These are phyloP conservation scores for Ophiostoma tasmaniense DNA, from an alignment of 2,329 filamentous ascomycete species.

Conservation along the genomic window DNA sequence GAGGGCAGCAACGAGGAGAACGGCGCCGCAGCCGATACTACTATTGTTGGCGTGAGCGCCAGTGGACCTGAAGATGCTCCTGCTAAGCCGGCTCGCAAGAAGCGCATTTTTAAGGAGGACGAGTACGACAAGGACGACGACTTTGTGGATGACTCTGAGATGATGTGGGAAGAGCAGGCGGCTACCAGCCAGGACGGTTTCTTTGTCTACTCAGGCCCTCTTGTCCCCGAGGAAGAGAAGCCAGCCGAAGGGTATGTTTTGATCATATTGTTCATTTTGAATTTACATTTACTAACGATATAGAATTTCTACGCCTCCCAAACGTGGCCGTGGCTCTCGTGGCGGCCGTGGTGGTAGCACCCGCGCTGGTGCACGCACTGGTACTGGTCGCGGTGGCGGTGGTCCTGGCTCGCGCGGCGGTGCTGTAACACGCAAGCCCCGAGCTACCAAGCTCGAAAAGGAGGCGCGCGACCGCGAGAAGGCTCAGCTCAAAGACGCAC, in stretches of 20 bases:
- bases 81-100: slow-evolving; percentile 62
- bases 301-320: slow-evolving; percentile 65
- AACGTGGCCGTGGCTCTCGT: slow-evolving; percentile 51
- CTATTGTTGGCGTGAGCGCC: slow-evolving; percentile 29
- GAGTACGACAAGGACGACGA: slow-evolving; percentile 77
- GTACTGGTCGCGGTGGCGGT: slow-evolving; percentile 20
- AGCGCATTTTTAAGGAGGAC: slow-evolving; percentile 71
- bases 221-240: slow-evolving; percentile 82
- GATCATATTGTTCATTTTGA: slow-evolving; percentile 10
- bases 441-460: slow-evolving; percentile 78
- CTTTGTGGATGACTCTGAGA: slow-evolving; percentile 86
- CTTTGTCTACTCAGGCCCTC: slow-evolving; percentile 91
- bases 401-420: slow-evolving; percentile 68
- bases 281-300: not conserved
- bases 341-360: slow-evolving; percentile 36
- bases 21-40: slow-evolving; percentile 45
- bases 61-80: slow-evolving; percentile 53
- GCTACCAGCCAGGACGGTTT: slow-evolving; percentile 93
- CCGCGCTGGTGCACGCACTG: slow-evolving; percentile 38
- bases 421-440: slow-evolving; percentile 58
- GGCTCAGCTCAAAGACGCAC: slow-evolving; percentile 44
- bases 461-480: slow-evolving; percentile 70
- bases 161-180: slow-evolving; percentile 91
- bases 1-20: slow-evolving; percentile 87
- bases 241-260: slow-evolving; percentile 43